Evolutionary conservation across 2,329 filamentous ascomycete species (phyloP).

Genomic region (Acrocalymma vagum): DNA sequence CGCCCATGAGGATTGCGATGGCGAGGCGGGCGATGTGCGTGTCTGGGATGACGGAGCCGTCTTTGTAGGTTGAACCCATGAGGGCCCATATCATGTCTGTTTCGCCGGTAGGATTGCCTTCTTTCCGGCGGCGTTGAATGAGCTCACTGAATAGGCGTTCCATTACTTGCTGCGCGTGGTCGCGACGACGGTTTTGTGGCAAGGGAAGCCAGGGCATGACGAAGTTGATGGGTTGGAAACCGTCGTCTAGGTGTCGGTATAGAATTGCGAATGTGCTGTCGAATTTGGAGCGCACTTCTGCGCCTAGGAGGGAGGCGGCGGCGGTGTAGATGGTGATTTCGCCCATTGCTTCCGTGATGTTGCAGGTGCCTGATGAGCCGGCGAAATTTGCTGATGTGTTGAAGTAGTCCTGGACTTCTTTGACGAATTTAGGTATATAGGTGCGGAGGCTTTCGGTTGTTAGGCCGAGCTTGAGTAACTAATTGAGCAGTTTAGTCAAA

Average conservation of each 20-base stretch:
- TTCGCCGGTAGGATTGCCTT: slow-evolving; percentile 13
- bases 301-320: slow-evolving; percentile 80
- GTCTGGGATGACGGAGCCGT: slow-evolving; percentile 75
- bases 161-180: slow-evolving; percentile 78
- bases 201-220: slow-evolving; percentile 82
- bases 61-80: slow-evolving; percentile 81
- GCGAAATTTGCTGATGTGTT: slow-evolving; percentile 70
- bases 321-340: slow-evolving; percentile 87
- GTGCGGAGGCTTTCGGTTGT: slow-evolving; percentile 72
- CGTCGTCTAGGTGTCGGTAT: slow-evolving; percentile 85
- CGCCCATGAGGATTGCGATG: slow-evolving; percentile 86
- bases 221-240: slow-evolving; percentile 84
- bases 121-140: slow-evolving; percentile 59
- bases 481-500: too few relatives aligned
- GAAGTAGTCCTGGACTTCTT: slow-evolving; percentile 75
- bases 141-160: slow-evolving; percentile 80
- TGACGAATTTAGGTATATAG: slow-evolving; percentile 77
- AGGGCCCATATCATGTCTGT: slow-evolving; percentile 83
- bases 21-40: slow-evolving; percentile 85
- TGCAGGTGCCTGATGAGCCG: slow-evolving; percentile 67
- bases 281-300: slow-evolving; percentile 77
- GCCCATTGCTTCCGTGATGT: slow-evolving; percentile 76
- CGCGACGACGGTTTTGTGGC: slow-evolving; percentile 79
- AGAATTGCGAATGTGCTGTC: slow-evolving; percentile 77
- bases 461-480: slow-evolving; percentile 76